Evolutionary conservation across 306 rosid genomes (phyloP), one percentile per base, ranked within the genome.

Genomic region (Vicia sativa): DNA sequence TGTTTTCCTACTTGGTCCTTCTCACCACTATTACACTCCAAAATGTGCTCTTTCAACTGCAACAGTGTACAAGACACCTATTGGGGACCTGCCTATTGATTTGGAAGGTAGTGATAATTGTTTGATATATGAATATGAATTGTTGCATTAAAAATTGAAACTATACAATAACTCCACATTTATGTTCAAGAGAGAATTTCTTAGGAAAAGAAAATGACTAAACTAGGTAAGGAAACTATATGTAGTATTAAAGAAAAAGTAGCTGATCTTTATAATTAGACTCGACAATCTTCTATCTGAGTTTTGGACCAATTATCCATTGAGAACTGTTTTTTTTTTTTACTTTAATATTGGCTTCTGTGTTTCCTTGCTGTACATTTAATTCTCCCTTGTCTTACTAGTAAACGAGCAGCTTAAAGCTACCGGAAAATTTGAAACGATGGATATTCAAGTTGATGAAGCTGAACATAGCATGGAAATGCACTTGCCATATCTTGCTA

Each of bases 381-480:
- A 31, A 56, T 53, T 59, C 45, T 74, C 11, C 70, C 25, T 65
- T 66, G 23, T 16, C 68, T 78, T 63, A 10, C 65, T 85, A 95
- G 99, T 91, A 44, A 87, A 64, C 15, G 88, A 88, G 85, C 85
- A 88, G 77, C 92, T 95, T 70, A 95, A 87, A 79, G 96, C 99
- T 10, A 85, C 91, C 0, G 97, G 92, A 43, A 83, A 85, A 57
- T 91, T 95, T 74, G 99, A 87, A 56, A 60, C 49, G 72, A 95
- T 95, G 99, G 84, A 82, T 80, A 87, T 91, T 65, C 84, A 55
- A 8, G 68, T 85, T 53, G 99, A 95, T 74, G 99, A 95, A 83
- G 97, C 95, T 73, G 99, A 95, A 79, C 99, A 95, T 73, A 95
- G 99, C 88, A 91, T 95, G 99, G 99, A 95, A 84, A 95, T 95